Evolutionary conservation across 768 basidiomycete genomes (phyloP).

Genomic region (Russula olivacea): DNA sequence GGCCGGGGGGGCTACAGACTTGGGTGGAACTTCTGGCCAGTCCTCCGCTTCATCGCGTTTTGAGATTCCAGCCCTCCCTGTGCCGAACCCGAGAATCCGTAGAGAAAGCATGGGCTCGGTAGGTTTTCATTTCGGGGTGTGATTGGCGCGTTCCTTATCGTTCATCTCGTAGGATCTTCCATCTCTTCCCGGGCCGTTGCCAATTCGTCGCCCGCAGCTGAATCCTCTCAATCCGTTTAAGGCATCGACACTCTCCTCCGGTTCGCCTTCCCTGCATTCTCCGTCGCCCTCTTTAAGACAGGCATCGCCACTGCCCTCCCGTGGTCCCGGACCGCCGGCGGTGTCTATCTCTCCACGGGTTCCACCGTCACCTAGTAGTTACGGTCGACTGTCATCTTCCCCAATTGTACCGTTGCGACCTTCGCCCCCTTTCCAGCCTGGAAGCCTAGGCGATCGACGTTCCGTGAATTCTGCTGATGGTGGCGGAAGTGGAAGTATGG

Average conservation of each 20-base stretch:
- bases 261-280: constrained; percentile 45
- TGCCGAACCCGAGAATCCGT: constrained; percentile 39
- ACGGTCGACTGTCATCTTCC: constrained; percentile 29
- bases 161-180: constrained; percentile 33
- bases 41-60: constrained; percentile 39
- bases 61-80: constrained; percentile 16
- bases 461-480: constrained; percentile 32
- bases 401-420: constrained; percentile 37
- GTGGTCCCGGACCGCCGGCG: constrained; percentile 35
- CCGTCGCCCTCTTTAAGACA: constrained; percentile 45
- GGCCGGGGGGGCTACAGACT: neutral
- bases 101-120: constrained; percentile 44
- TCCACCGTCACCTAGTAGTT: constrained; percentile 37
- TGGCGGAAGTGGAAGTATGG: constrained; percentile 20
- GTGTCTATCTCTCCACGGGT: constrained; percentile 36
- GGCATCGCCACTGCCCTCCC: constrained; percentile 39
- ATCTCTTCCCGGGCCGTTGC: constrained; percentile 37
- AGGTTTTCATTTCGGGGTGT: constrained; percentile 25
- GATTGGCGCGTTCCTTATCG: constrained; percentile 1
- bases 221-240: constrained; percentile 45
- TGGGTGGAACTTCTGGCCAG: constrained; percentile 34
- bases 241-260: constrained; percentile 42
- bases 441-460: constrained; percentile 40
- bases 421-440: constrained; percentile 37
- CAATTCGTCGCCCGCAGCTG: constrained; percentile 42